Evolutionary conservation across 208 protist species (phyloP), one percentile per base, ranked within the genome.

Genomic region (Trypanosoma scelopori): DNA sequence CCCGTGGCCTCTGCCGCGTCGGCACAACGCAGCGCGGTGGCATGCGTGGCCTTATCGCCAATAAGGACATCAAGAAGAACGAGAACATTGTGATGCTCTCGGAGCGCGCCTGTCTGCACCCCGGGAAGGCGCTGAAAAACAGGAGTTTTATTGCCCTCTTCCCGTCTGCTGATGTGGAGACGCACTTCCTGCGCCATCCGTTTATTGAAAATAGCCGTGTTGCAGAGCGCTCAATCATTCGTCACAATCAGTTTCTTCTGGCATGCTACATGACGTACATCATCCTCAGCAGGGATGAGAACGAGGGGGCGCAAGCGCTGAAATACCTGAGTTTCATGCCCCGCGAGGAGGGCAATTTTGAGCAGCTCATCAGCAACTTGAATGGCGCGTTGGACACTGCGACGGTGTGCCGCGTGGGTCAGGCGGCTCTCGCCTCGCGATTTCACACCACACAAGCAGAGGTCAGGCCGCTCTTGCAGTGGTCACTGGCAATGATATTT

Each of bases 41-140:
- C 15, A 55, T 93, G 51, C 78, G 87, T 27, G 84, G 87, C 3
- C 80, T 93, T 50, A 82, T 93, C 39, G 87, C 87, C 5, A 89
- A 85, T 59, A 81, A 82, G 50, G 72, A 91, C 63, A 91, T 93
- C 37, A 51, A 61, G 6, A 83, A 80, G 70, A 74, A 86, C 58
- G 84, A 90, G 28, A 93, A 91, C 55, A 66, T 93, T 27, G 84
- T 86, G 27, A 85, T 91, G 72, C 68, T 93, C 57, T 76, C 83
- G 7, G 72, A 76, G 52, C 73, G 80, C 16, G 84, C 87, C 18
- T 88, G 77, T 51, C 69, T 93, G 32, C 72, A 85, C 55, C 80
- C 84, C 12, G 81, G 70, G 4, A 73, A 51, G 27, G 82, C 84
- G 13, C 50, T 91, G 32, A 71, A 63, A 48, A 76, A 78, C 51